Evolutionary conservation across 805 yeast genomes (phyloP).

Genomic region (Hyphopichia homilentoma): DNA sequence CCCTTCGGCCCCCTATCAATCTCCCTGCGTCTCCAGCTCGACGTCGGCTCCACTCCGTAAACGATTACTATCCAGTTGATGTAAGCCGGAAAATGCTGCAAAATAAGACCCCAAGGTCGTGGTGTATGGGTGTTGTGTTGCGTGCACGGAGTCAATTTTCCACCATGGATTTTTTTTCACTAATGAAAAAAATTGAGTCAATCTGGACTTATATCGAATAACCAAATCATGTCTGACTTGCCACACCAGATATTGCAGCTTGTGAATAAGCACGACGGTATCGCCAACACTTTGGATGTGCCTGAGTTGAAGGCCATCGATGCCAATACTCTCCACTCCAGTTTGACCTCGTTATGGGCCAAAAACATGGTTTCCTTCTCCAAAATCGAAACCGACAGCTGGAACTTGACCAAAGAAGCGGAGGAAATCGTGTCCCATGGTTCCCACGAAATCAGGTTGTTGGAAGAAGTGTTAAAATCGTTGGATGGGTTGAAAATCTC

Average conservation of each 20-base stretch:
- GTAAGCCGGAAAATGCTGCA: too few relatives aligned
- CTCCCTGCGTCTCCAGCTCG: too few relatives aligned
- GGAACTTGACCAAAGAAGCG: conserved; percentile 79
- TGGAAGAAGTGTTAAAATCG: conserved; percentile 66
- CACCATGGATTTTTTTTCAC: too few relatives aligned
- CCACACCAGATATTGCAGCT: conserved; percentile 61
- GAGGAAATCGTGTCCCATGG: conserved; percentile 73
- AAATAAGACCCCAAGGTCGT: too few relatives aligned
- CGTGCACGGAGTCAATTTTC: too few relatives aligned
- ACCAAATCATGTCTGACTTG: conserved; percentile 57
- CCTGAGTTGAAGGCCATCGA: conserved; percentile 58
- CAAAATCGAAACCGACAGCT: conserved; percentile 70
- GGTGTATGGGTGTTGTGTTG: too few relatives aligned
- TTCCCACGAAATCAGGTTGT: conserved; percentile 83
- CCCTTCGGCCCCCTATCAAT: too few relatives aligned
- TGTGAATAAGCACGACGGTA: conserved; percentile 53
- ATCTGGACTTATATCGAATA: too few relatives aligned
- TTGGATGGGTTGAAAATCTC: conserved; percentile 78
- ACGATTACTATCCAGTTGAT: too few relatives aligned
- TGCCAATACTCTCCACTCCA: conserved; percentile 70
- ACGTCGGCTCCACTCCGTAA: too few relatives aligned
- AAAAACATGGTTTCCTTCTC: conserved; percentile 74
- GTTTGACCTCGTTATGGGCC: conserved; percentile 81
- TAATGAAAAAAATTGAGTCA: too few relatives aligned
- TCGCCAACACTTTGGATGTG: conserved; percentile 63